Percentiles rank a stretch among this genome's conserved stretches.
phyloP scores from a whole-genome alignment of 306 rosid genomes.

The Begonia peltatifolia region DNA sequence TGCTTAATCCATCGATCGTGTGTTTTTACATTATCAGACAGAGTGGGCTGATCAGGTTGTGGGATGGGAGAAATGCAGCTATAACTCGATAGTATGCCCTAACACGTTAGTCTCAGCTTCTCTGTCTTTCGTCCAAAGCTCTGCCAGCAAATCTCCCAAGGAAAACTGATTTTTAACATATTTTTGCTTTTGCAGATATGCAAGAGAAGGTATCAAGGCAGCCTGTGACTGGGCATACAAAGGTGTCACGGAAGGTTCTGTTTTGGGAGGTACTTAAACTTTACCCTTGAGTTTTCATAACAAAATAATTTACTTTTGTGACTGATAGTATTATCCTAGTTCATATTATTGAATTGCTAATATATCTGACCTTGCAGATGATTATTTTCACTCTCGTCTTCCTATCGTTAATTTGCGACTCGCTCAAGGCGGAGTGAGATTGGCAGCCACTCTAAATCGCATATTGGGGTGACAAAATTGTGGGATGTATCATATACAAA shows the following conservation, averaged over 20 bases:
- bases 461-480: conserved; percentile 21
- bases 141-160: not conserved
- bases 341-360: not conserved
- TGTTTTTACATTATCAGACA: conserved; percentile 23
- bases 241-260: conserved; percentile 44
- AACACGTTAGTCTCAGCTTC: conserved; percentile 23
- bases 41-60: conserved; percentile 51
- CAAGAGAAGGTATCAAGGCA: conserved; percentile 51
- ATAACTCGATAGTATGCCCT: conserved; percentile 40
- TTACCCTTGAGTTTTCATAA: too few relatives aligned
- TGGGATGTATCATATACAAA: too few relatives aligned
- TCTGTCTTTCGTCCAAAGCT: not conserved
- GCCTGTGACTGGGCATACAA: conserved; percentile 74
- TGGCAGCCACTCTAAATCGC: conserved; percentile 68
- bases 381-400: conserved; percentile 53
- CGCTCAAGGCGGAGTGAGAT: conserved; percentile 84
- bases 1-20: not conserved
- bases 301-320: conserved; percentile 1
- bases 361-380: conserved; percentile 27
- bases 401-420: conserved; percentile 46
- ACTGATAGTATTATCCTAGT: too few relatives aligned
- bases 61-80: conserved; percentile 58
- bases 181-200: conserved; percentile 38
- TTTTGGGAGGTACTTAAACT: conserved; percentile 33
- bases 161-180: not conserved